phyloP scores from a whole-genome alignment of 768 basidiomycete species.

The Clitopilus hobsonii region DNA sequence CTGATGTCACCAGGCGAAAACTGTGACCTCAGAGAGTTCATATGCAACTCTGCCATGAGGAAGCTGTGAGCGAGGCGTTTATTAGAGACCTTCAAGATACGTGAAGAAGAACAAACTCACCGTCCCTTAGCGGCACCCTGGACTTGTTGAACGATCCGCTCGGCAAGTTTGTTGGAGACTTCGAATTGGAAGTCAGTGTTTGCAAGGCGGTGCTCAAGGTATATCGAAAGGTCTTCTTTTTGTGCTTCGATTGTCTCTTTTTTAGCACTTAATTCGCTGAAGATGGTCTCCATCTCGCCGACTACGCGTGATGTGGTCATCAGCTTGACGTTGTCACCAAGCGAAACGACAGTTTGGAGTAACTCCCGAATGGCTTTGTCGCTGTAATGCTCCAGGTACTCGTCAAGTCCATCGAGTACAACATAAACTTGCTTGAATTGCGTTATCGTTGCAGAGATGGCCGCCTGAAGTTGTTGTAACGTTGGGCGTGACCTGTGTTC shows the following conservation, averaged over 20 bases:
- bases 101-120: background rate
- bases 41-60: background rate
- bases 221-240: background rate
- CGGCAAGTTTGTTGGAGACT: background rate
- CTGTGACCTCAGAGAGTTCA: background rate
- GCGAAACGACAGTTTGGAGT: background rate
- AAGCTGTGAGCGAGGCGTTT: background rate
- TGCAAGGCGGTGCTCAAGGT: background rate
- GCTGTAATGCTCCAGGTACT: background rate
- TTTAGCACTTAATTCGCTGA: background rate
- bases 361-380: background rate
- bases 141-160: background rate
- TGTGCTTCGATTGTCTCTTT: background rate
- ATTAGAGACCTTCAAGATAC: background rate
- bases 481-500: background rate
- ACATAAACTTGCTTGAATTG: background rate
- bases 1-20: background rate
- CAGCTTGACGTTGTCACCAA: background rate
- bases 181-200: background rate
- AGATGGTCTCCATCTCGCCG: background rate
- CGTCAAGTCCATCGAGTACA: background rate
- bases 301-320: background rate
- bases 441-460: background rate
- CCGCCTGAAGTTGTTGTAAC: background rate
- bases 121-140: background rate